phyloP scores from a whole-genome alignment of 106 monocot genomes.

The Vanilla planifolia region DNA sequence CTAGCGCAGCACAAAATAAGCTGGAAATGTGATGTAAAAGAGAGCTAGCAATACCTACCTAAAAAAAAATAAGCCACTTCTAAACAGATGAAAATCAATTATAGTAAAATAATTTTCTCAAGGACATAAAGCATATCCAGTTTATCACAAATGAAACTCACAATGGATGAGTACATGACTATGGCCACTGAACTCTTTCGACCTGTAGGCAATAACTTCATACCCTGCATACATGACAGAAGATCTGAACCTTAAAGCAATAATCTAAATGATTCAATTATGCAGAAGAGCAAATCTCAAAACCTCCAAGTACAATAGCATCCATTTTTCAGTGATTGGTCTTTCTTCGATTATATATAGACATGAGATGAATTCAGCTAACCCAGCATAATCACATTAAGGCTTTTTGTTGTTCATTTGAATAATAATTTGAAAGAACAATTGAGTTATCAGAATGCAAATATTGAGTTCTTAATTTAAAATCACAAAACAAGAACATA shows the following conservation, averaged over 20 bases:
- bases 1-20: conserved; percentile 50
- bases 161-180: conserved; percentile 50
- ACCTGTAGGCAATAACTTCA: conserved; percentile 52
- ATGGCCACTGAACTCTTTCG: conserved; percentile 48
- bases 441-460: too few species aligned
- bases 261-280: not conserved
- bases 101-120: not conserved
- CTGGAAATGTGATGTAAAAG: conserved; percentile 69
- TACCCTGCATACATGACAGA: conserved; percentile 24
- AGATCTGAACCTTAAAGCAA: not conserved
- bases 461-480: too few species aligned
- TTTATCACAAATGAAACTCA: conserved; percentile 9
- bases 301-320: too few species aligned
- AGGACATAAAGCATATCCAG: conserved; percentile 4
- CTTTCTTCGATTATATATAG: too few species aligned
- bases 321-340: too few species aligned
- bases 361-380: too few species aligned
- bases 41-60: conserved; percentile 77
- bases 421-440: too few species aligned
- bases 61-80: conserved; percentile 2
- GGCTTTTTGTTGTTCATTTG: too few species aligned
- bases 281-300: too few species aligned
- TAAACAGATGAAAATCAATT: not conserved
- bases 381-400: too few species aligned
- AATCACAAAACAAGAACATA: too few species aligned